Evolutionary conservation across 306 rosid genomes (phyloP), one percentile per base, ranked within the genome.

Genomic region (Sphenostylis stenocarpa): DNA sequence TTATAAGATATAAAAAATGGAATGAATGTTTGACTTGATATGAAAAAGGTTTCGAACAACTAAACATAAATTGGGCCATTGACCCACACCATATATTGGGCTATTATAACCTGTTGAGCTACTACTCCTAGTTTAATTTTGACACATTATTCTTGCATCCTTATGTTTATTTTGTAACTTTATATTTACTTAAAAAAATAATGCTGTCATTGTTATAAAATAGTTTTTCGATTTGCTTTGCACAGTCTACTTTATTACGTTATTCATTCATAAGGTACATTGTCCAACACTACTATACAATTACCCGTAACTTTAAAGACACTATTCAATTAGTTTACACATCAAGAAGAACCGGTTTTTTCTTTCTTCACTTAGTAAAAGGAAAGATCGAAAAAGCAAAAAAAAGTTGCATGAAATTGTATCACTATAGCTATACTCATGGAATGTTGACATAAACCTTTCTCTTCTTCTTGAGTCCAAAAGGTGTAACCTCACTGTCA

Each of bases 401-500:
- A 23, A 56, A 28, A 58, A 28, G 17, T 15, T 64, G 17, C 8
- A 44, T 20, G 20, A 26, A 56, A 14, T n/a, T 67, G 36, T 4
- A 2, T 29, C 1, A 66, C 58, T 26, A 3, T 11, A 24, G 43
- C 58, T 26, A 3, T 11, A 24, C 9, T 82, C 76, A 81, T 3
- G 83, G 86, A 67, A 7, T 19, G 16, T 82, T 72, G 4, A 23
- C 78, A 69, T 82, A 75, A 14, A 76, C 81, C 44, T 85, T 86
- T 79, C 86, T 93, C 61, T 80, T 83, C 64, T 85, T 81, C 80
- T 85, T 85, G 66, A 77, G 79, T 64, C 96, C 98, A 83, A 90
- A 88, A 64, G 91, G 90, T 61, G 90, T 94, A 65, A 84, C 85
- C 75, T 88, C 89, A 19, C 86, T 87, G 6, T 86, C 86, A 79